These are phyloP conservation scores for Populus euphratica DNA, from an alignment of 345 rosid genomes.

Conservation along the genomic window DNA sequence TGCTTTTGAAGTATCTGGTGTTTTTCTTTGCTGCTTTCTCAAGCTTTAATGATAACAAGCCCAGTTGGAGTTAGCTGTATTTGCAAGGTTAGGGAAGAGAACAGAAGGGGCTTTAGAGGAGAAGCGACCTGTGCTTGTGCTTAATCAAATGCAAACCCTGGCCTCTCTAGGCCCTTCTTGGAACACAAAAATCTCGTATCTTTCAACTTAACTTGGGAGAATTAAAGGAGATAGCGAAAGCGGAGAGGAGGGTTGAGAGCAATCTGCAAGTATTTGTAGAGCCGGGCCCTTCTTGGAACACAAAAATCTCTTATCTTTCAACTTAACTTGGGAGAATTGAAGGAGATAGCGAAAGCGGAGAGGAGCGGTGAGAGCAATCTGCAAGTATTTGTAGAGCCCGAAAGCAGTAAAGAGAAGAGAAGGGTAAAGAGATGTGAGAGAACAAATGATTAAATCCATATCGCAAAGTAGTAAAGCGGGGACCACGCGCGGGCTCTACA, in stretches of 20 bases:
- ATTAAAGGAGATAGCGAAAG: neutral
- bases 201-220: neutral
- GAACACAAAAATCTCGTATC: neutral
- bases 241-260: neutral
- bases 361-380: neutral
- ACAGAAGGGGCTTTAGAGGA: neutral
- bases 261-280: neutral
- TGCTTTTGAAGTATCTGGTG: conserved; percentile 4
- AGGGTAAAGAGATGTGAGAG: neutral
- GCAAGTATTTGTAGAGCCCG: neutral
- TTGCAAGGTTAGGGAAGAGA: conserved; percentile 27
- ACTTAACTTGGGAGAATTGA: neutral
- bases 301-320: neutral
- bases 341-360: neutral
- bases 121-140: neutral
- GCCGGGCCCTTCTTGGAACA: neutral
- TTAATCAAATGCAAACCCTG: neutral
- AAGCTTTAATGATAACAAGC: conserved; percentile 40
- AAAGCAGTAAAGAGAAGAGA: neutral
- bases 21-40: conserved; percentile 29
- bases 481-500: conserved; percentile 10
- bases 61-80: conserved; percentile 19
- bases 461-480: neutral
- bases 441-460: neutral
- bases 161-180: neutral